Base-by-base conservation (phyloP, 78 protist genomes). In the Anaeramoeba flamelloides region DNA sequence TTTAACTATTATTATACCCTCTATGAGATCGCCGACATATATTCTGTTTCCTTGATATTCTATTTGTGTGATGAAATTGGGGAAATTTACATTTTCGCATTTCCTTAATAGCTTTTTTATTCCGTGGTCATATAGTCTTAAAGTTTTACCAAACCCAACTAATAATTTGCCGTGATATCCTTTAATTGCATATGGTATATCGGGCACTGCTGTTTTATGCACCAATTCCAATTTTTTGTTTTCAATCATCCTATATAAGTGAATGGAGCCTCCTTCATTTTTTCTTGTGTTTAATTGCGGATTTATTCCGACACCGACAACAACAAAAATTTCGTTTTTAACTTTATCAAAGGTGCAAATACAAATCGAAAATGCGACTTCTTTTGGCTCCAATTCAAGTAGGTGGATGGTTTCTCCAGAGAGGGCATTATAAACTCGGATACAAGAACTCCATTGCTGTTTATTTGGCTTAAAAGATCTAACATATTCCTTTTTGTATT, bases 121-220 rank as follows among this genome's bases (percentile, higher is more conserved):
- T 78, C 99, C 99, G 80, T 91, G 12, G 79, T 91, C 97, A 78
- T 88, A 95, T 41, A 95, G 40, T 36, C 94, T 83, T 17, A 95
- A 79, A 2, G 1, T 0, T 30, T 65, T 33, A 3, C 93, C 94
- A 3, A 89, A 80, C 12, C 98, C 96, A n/a, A 77, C 96, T 4
- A 90, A 38, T 26, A 94, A 64, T 1, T 87, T 65, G 26, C 95
- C 32, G 79, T 1, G 75, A 84, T 92, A 94, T 40, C 81, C 77
- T 0, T 38, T 2, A 36, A 94, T 33, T 8, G 97, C 97, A 1
- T 77, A 33, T 4, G 96, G 97, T 2, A 90, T 81, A 40, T 82
- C 95, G 38, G 92, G 94, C 32, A 88, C 81, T 41, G 80, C 83
- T 37, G 98, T 95, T 84, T 41, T 76, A 81, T 86, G 89, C 36